phyloP scores from a whole-genome alignment of 768 basidiomycete genomes.

The Nidula microcarpa region DNA sequence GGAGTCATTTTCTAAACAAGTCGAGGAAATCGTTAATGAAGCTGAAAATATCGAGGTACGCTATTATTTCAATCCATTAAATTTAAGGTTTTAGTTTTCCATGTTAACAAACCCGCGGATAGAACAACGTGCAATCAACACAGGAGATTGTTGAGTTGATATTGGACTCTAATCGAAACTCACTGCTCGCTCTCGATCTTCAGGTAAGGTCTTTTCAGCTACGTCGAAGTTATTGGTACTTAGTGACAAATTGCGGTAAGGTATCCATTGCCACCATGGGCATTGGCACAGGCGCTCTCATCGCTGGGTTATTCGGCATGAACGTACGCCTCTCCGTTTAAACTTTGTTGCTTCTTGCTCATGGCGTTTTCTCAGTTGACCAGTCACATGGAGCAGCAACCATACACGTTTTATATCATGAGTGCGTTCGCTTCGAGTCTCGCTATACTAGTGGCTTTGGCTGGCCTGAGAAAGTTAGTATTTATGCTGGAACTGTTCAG shows the following conservation, averaged over 20 bases:
- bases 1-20: slow-evolving; percentile 95
- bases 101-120: neutral
- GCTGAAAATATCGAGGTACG: slow-evolving; percentile 79
- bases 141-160: slow-evolving; percentile 98
- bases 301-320: slow-evolving; percentile 95
- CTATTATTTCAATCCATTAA: neutral
- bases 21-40: slow-evolving; percentile 94
- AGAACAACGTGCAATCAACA: slow-evolving; percentile 94
- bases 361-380: slow-evolving; percentile 45
- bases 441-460: slow-evolving; percentile 58
- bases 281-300: slow-evolving; percentile 82
- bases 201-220: slow-evolving; percentile 46
- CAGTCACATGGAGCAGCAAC: slow-evolving; percentile 68
- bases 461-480: slow-evolving; percentile 61
- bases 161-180: slow-evolving; percentile 93
- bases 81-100: neutral
- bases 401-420: slow-evolving; percentile 72
- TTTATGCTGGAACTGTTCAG: slow-evolving; percentile 2
- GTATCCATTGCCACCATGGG: slow-evolving; percentile 96
- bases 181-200: slow-evolving; percentile 85
- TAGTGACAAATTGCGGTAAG: slow-evolving; percentile 27
- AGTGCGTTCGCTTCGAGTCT: slow-evolving; percentile 55
- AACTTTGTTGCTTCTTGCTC: neutral
- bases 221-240: neutral
- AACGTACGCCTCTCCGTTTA: slow-evolving; percentile 58